Evolutionary conservation across 441 rosid species (phyloP), one percentile per base, ranked within the genome.

Genomic region (Brassica balearica): DNA sequence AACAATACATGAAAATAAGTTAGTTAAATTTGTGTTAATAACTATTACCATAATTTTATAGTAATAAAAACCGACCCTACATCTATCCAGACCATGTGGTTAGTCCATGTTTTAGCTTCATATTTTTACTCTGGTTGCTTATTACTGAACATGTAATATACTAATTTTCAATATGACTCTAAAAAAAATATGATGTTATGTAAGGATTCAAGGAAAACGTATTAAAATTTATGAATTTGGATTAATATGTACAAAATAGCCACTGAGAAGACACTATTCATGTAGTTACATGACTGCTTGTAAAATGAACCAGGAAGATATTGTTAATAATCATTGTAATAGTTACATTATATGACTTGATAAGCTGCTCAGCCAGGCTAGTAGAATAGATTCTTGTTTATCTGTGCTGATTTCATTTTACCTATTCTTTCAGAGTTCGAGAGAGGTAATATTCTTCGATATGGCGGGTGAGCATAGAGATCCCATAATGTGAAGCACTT

Each of bases 401-500:
- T 72, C 59, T 73, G 73, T 82, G 81, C 76, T 77, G 77, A 65
- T 72, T 68, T 86, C 89, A 88, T 77, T 80, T 79, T 19, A 56
- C 81, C 73, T 69, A 87, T 81, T 86, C 89, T 84, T 83, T 86
- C 72, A 63, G 85, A 75, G 81, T 58, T 69, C 65, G 76, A 38
- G 90, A 84, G 72, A 61, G 75, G 78, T 86, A 89, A 15, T 83
- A 41, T 71, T 92, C 93, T 75, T 95, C 97, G 29, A 92, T 80
- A 53, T 74, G 85, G 58, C 93, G 88, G 2, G 99, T 92, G 72
- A 93, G 86, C 72, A 88, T 83, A 48, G 97, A 95, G 77, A 95
- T 83, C 75, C 93, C 89, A 85, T 92, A 89, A 83, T 91, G 94
- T 55, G 97, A 90, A 38, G 88, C 96, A 83, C 97, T 92, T 68